These are phyloP conservation scores for Cyanidiococcus yangmingshanensis DNA, from an alignment of 23 red algal genomes.

Conservation along the genomic window DNA sequence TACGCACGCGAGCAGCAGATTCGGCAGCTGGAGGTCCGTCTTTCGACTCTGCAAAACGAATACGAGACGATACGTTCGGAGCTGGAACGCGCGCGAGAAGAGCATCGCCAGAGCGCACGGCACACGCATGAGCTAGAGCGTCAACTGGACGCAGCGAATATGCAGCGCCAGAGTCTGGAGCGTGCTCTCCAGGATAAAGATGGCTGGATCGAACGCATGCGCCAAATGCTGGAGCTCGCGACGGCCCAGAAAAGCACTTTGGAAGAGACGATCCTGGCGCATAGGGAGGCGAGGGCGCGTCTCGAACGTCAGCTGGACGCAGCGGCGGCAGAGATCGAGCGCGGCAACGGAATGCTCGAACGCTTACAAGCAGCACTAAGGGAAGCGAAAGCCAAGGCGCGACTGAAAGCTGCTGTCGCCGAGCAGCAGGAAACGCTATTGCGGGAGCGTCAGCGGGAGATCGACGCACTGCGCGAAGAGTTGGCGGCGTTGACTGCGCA, in stretches of 20 bases:
- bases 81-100: neutral
- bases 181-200: conserved; percentile 5
- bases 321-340: conserved; percentile 2
- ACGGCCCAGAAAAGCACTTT: neutral
- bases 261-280: conserved; percentile 8
- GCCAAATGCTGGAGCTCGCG: conserved; percentile 13
- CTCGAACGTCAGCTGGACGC: conserved; percentile 15
- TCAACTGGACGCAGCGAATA: conserved; percentile 8
- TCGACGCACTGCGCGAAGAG: conserved; percentile 1
- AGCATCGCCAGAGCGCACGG: neutral
- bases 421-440: conserved; percentile 14
- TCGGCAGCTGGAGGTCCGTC: conserved; percentile 9
- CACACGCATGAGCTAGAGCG: neutral
- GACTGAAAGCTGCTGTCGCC: conserved; percentile 5
- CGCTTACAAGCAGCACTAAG: conserved; percentile 5
- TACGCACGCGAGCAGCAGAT: conserved; percentile 15
- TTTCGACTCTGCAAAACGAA: neutral
- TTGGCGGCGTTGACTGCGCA: neutral
- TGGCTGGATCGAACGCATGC: conserved; percentile 18
- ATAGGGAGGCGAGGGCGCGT: conserved; percentile 4
- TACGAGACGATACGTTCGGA: neutral
- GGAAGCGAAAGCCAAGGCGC: conserved; percentile 12
- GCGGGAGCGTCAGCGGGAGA: conserved; percentile 10
- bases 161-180: neutral
- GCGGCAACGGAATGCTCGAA: conserved; percentile 5